Evolutionary conservation across 202 grass and related monocot genomes (phyloP).

Genomic region (Zoysia matrella): DNA sequence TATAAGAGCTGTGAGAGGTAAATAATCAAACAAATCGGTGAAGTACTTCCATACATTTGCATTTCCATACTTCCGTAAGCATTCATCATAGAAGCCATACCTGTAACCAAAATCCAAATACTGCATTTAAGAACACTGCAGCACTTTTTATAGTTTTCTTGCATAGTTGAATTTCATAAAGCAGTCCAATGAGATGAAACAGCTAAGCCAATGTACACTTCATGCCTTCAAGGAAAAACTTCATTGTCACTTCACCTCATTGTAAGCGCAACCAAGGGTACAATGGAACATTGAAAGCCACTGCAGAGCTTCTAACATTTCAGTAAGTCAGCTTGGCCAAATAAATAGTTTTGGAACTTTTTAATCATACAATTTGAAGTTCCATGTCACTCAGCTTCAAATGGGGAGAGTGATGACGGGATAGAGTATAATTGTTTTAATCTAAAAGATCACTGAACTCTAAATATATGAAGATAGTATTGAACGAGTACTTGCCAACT

Average conservation of each 20-base stretch:
- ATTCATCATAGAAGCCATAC: too few relatives aligned
- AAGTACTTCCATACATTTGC: slow-evolving; percentile 93
- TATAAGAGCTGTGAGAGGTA: slow-evolving; percentile 26
- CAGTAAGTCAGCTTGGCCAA: background rate
- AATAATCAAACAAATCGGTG: slow-evolving; percentile 88
- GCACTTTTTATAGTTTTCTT: slow-evolving; percentile 8
- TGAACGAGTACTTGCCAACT: slow-evolving; percentile 7
- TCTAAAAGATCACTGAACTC: background rate
- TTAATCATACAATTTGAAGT: background rate
- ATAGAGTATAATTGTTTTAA: background rate
- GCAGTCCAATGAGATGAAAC: too few relatives aligned
- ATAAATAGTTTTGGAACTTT: slow-evolving; percentile 6
- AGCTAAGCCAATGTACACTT: too few relatives aligned
- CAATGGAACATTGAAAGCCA: background rate
- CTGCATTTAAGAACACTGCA: slow-evolving; percentile 35
- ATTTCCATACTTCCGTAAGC: slow-evolving; percentile 80
- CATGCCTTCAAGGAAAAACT: too few relatives aligned
- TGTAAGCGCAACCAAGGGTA: background rate
- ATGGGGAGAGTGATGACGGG: background rate
- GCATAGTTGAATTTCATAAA: background rate
- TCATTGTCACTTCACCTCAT: too few relatives aligned
- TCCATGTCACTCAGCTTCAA: background rate
- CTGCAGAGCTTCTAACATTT: background rate
- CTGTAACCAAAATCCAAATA: slow-evolving; percentile 29
- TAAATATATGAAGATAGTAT: background rate